Conservation (phyloP, 179 eudicot species). For the Spergularia azorica region DNA sequence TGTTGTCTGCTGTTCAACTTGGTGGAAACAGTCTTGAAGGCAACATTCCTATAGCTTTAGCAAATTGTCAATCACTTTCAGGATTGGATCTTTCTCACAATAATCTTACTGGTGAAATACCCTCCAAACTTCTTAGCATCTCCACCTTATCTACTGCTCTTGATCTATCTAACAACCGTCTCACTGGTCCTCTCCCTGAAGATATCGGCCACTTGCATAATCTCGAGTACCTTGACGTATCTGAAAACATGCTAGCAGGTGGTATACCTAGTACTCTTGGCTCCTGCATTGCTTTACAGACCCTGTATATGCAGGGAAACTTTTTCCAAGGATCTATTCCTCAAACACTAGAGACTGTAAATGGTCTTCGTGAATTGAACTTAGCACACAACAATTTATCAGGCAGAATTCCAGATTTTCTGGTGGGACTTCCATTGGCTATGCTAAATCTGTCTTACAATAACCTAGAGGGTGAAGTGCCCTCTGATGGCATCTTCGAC, state of each 20-base stretch:
- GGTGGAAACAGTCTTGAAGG: conserved; percentile 25
- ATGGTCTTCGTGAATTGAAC: conserved; percentile 19
- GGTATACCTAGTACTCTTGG: conserved; percentile 31
- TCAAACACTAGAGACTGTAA: not conserved
- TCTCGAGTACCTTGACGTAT: conserved; percentile 26
- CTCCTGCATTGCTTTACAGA: conserved; percentile 12
- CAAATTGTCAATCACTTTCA: conserved; percentile 15
- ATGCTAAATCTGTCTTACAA: conserved; percentile 33
- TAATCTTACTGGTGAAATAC: conserved; percentile 27
- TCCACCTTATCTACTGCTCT: conserved; percentile 5
- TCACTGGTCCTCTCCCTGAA: conserved; percentile 29
- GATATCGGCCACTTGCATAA: conserved; percentile 22
- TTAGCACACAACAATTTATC: conserved; percentile 40
- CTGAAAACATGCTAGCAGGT: conserved; percentile 33
- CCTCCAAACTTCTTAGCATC: conserved; percentile 3
- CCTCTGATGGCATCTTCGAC: conserved; percentile 33
- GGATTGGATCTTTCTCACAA: conserved; percentile 24
- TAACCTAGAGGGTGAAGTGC: conserved; percentile 39
- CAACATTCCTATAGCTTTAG: conserved; percentile 30
- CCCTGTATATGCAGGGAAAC: conserved; percentile 15
- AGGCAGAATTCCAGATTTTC: conserved; percentile 25
- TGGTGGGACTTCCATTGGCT: conserved; percentile 14
- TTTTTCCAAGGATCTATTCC: conserved; percentile 34
- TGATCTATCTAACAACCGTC: conserved; percentile 21
- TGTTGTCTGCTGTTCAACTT: conserved; percentile 9